Evolutionary conservation across 805 yeast genomes (phyloP).

Genomic region (Millerago galiae): DNA sequence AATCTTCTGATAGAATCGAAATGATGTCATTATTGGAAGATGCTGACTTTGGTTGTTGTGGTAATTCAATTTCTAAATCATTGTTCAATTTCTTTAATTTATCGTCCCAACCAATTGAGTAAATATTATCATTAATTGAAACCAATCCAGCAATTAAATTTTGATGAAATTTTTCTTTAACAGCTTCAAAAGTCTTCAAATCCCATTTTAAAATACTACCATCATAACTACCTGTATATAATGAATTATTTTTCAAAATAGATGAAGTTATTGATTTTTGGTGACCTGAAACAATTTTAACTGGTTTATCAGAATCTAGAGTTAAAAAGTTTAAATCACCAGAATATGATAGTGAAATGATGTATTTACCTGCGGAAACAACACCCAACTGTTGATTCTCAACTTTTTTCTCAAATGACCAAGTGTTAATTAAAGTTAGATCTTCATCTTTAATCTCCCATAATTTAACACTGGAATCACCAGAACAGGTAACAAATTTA

Average conservation of each 20-base stretch:
- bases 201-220: conserved; percentile 68
- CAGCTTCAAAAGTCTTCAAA: conserved; percentile 29
- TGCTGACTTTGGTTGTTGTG: conserved; percentile 46
- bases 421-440: conserved; percentile 40
- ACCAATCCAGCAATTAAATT: conserved; percentile 59
- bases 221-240: conserved; percentile 73
- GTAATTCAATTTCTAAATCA: conserved; percentile 27
- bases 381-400: conserved; percentile 78
- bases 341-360: conserved; percentile 61
- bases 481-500: conserved; percentile 71
- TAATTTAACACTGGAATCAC: conserved; percentile 68
- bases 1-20: conserved; percentile 35
- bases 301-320: conserved; percentile 28
- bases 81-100: conserved; percentile 39
- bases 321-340: conserved; percentile 66
- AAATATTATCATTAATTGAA: conserved; percentile 26
- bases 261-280: conserved; percentile 74
- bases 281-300: conserved; percentile 58
- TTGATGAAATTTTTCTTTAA: conserved; percentile 42
- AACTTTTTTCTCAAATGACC: conserved; percentile 42
- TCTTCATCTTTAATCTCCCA: conserved; percentile 46
- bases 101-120: conserved; percentile 89
- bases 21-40: conserved; percentile 30
- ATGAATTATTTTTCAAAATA: conserved; percentile 15
- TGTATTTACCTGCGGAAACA: conserved; percentile 49